Conservation (phyloP, 2,329 filamentous ascomycete genomes). For the Calcarisporium arbuscula region DNA sequence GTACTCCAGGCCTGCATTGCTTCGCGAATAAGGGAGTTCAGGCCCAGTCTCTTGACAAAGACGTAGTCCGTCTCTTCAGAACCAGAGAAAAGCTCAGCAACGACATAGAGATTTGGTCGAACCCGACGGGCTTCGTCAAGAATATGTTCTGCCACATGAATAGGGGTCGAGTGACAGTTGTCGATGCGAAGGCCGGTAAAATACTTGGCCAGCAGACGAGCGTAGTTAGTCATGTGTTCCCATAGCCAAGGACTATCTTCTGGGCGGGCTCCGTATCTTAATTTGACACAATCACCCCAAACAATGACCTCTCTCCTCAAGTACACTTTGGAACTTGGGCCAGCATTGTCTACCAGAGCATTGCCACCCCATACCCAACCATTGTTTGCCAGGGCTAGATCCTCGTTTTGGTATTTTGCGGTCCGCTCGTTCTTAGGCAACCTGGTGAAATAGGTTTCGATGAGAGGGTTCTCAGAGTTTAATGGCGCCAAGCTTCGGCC, state of each 20-base stretch:
- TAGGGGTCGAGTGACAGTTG: constrained; percentile 93
- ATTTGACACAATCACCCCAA: constrained; percentile 97
- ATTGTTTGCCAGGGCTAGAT: constrained; percentile 85
- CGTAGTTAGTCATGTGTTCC: constrained; percentile 94
- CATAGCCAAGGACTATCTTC: constrained; percentile 90
- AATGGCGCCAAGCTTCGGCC: constrained; percentile 81
- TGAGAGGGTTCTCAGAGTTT: constrained; percentile 68
- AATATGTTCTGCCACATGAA: constrained; percentile 91
- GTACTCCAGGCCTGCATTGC: constrained; percentile 99
- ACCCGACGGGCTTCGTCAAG: constrained; percentile 88
- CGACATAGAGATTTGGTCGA: constrained; percentile 81
- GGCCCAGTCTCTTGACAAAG: constrained; percentile 86
- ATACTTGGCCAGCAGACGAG: constrained; percentile 84
- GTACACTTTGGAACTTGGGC: constrained; percentile 84
- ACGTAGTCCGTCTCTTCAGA: constrained; percentile 94
- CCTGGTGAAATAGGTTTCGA: constrained; percentile 93
- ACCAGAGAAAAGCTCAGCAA: constrained; percentile 91
- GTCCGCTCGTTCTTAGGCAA: constrained; percentile 75
- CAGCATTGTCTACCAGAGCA: constrained; percentile 88
- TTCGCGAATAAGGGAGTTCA: constrained; percentile 89
- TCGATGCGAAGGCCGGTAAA: constrained; percentile 95
- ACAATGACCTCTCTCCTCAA: constrained; percentile 93
- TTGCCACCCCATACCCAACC: constrained; percentile 99
- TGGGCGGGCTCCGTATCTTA: constrained; percentile 75
- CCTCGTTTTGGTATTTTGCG: constrained; percentile 65